Base-by-base conservation (phyloP, 129 eudicot species). In the Helichrysum umbraculigerum region DNA sequence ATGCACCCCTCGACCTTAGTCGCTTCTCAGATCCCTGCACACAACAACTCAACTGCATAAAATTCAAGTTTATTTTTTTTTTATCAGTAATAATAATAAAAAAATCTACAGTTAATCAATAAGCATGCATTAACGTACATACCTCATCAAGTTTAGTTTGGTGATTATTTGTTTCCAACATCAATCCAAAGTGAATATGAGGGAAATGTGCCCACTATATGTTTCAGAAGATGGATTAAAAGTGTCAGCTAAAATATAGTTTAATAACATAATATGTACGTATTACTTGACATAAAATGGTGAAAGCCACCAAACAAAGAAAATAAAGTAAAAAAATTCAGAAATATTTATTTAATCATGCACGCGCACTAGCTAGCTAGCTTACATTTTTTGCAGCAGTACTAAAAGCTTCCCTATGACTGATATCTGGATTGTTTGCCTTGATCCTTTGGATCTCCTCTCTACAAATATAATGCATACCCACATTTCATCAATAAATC, bases 391-490 rank as follows among this genome's bases (percentile, higher is more conserved):
- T 89, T 52, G 96, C 98, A 77, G 96, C 96, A 65, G 96, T 87
- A 68, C 98, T 91, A 76, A 93, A 93, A 56, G 97, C 98, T 84
- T 93, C 98, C 86, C 96, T 91, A 79, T 93, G 98, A 72, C 97
- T 93, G 54, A 93, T 93, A 70, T 93, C 91, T 70, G 98, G 97
- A 75, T 93, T 93, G 35, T 84, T 91, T 16, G 98, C 93, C 84
- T 93, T 93, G 78, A 93, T 93, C 89, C 98, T 88, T 73, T 93
- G 98, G 79, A 93, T 93, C 86, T 93, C 98, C 82, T 93, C 98
- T 72, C 98, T 93, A 74, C 5, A 75, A 21, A 16, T 54, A 41
- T 3, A 47, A 9, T 8, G 21, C 8, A 80, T 76, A 5, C 21
- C 60, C 47, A 72, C 60, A 41, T 39, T 5, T 33, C 11, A 25